Evolutionary conservation across 179 eudicot genomes (phyloP), one percentile per base, ranked within the genome.

Genomic region (Nepenthes alata): DNA sequence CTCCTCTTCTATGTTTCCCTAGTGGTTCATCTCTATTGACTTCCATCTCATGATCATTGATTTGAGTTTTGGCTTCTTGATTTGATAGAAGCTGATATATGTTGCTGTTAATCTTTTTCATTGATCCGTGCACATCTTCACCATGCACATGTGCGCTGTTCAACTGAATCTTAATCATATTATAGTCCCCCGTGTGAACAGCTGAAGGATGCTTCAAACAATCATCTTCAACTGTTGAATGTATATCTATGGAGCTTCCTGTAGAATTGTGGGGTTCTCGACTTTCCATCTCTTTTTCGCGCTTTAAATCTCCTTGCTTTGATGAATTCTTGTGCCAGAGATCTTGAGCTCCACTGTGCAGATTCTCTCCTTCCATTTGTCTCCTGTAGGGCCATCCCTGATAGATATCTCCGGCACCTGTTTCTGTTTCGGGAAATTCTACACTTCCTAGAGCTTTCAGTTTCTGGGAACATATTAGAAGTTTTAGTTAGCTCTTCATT

Each of bases 391-490:
- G 37, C 77, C 66, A 66, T 58, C 60, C 76, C 37, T 59, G 58
- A 35, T 14, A 60, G 60, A 66, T 74, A 63, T 37, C 56, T 54
- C 41, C 2, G 5, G 61, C 70, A 35, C 68, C 69, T 12, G 44
- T 59, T 13, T 70, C 77, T 14, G 63, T 72, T 25, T 68, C 66
- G 11, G 35, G 50, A 45, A 65, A 56, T 11, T 77, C 88, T 70
- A 72, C 73, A 57, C 74, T 70, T 70, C 76, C 78, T 12, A 57
- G 59, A 55, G 66, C 74, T 75, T 74, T 74, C 51, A 91, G 58
- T 69, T 78, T 89, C 98, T 91, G 83, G 61, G 64, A 62, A 68
- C 37, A 63, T 35, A 63, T 36, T 35, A 25, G 25, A 25, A 58
- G 9, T 34, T 37, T 50, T 25, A 41, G 35, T 50, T 6, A 65